Percentiles rank a stretch among this genome's conserved stretches.
Evolutionary conservation across 768 basidiomycete species (phyloP).

Genomic region (Amanita fuliginea): DNA sequence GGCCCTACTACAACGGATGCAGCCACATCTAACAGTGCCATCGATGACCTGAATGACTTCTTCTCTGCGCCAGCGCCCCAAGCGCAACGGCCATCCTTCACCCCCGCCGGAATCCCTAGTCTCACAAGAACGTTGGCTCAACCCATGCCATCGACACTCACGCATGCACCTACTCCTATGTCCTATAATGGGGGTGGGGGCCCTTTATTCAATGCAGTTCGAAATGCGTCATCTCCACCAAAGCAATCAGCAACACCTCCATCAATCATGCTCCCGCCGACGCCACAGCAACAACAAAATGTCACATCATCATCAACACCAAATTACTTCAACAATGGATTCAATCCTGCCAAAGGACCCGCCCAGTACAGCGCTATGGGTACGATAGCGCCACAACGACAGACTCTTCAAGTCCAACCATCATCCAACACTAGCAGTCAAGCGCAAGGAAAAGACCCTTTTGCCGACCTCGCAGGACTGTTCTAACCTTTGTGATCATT

Average conservation of each 20-base stretch:
- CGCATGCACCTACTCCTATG: constrained; percentile 17
- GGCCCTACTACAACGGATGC: constrained; percentile 12
- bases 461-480: constrained; percentile 70
- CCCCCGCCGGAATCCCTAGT: not conserved
- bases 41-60: constrained; percentile 52
- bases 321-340: constrained; percentile 20
- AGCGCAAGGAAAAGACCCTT: constrained; percentile 62
- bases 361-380: constrained; percentile 3
- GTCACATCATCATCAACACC: constrained; percentile 12
- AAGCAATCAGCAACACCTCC: constrained; percentile 23
- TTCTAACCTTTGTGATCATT: constrained; percentile 31
- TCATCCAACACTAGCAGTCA: constrained; percentile 6
- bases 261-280: constrained; percentile 27
- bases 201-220: constrained; percentile 9
- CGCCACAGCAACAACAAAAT: constrained; percentile 13
- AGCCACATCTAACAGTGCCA: constrained; percentile 14
- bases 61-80: constrained; percentile 30
- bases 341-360: constrained; percentile 12
- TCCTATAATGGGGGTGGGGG: constrained; percentile 13
- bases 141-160: constrained; percentile 8
- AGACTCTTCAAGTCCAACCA: constrained; percentile 11
- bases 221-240: constrained; percentile 13
- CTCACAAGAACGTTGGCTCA: not conserved
- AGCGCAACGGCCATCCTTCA: constrained; percentile 1
- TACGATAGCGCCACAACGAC: constrained; percentile 3